A percentile compares a stretch with the other conserved stretches of the same genome.
Conservation (phyloP, 306 rosid genomes). For the Sesbania bispinosa region DNA sequence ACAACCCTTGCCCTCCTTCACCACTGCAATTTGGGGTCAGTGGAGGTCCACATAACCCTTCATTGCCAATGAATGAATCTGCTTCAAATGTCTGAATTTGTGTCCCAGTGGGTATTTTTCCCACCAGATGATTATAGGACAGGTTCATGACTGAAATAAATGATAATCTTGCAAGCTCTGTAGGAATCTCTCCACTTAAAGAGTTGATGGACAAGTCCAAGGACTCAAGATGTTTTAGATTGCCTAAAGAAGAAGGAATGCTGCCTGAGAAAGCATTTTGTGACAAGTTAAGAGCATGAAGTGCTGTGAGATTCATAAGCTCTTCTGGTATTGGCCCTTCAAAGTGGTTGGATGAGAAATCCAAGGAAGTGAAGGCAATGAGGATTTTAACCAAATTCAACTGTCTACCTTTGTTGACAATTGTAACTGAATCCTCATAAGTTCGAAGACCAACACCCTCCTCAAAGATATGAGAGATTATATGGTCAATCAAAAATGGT, state of each 20-base stretch:
- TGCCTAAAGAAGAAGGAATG: slow-evolving; percentile 29
- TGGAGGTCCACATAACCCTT: slow-evolving; percentile 34
- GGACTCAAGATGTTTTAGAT: slow-evolving; percentile 35
- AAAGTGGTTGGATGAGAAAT: slow-evolving; percentile 35
- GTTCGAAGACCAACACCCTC: neutral
- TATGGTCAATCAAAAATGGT: neutral
- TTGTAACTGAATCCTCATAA: slow-evolving; percentile 26
- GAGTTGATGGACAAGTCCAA: slow-evolving; percentile 38
- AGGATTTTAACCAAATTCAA: slow-evolving; percentile 24
- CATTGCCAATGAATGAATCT: slow-evolving; percentile 32
- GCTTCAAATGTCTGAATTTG: slow-evolving; percentile 37
- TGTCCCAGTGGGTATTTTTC: slow-evolving; percentile 28
- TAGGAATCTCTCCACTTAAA: slow-evolving; percentile 29
- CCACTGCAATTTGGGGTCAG: neutral
- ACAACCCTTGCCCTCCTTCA: neutral
- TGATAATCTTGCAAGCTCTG: slow-evolving; percentile 1
- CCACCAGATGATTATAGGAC: slow-evolving; percentile 31
- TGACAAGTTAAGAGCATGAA: slow-evolving; percentile 31
- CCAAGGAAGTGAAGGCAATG: slow-evolving; percentile 21
- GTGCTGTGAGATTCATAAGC: slow-evolving; percentile 22
- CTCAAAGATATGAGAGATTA: neutral
- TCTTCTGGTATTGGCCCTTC: slow-evolving; percentile 35
- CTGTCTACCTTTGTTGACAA: slow-evolving; percentile 23
- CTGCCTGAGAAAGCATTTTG: slow-evolving; percentile 25
- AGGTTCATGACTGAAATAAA: slow-evolving; percentile 34